Evolutionary conservation across 2,329 filamentous ascomycete species (phyloP).

Genomic region (Colletotrichum costaricense): DNA sequence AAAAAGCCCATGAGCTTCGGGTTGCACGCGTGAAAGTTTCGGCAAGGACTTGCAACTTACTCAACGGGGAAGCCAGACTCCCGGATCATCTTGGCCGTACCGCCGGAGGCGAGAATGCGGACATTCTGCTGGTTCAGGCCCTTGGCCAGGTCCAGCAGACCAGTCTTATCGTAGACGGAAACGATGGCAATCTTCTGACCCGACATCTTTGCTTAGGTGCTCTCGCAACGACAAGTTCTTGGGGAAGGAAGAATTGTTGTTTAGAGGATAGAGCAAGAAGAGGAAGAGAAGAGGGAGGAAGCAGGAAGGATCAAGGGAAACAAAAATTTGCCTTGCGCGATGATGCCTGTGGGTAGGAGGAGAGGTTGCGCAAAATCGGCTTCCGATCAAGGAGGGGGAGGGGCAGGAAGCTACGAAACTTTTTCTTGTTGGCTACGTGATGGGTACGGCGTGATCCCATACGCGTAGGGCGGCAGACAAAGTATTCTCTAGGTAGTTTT

Average conservation of each 20-base stretch:
- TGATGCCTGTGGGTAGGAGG: constrained; percentile 29
- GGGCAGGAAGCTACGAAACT: constrained; percentile 24
- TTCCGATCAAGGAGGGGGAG: constrained; percentile 36
- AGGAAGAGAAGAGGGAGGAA: not conserved
- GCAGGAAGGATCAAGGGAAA: not conserved
- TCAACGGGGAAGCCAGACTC: constrained; percentile 96
- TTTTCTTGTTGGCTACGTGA: constrained; percentile 5
- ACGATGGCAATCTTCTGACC: constrained; percentile 82
- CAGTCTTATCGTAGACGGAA: constrained; percentile 99
- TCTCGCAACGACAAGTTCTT: constrained; percentile 42
- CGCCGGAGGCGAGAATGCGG: constrained; percentile 92
- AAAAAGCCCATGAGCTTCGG: not conserved
- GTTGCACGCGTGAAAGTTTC: not conserved
- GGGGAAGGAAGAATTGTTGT: constrained; percentile 10
- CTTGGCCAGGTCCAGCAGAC: constrained; percentile 90
- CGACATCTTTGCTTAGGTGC: constrained; percentile 35
- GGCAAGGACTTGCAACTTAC: constrained; percentile 61
- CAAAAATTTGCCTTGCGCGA: constrained; percentile 30
- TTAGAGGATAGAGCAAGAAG: not conserved
- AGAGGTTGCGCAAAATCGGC: constrained; percentile 31
- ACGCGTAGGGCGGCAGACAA: not conserved
- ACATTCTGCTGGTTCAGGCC: constrained; percentile 90
- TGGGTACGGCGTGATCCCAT: not conserved
- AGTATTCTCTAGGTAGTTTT: constrained; percentile 21
- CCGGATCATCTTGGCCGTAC: constrained; percentile 95